Base-by-base conservation (phyloP, 139 green algal genomes). In the Chlorella sorokiniana region DNA sequence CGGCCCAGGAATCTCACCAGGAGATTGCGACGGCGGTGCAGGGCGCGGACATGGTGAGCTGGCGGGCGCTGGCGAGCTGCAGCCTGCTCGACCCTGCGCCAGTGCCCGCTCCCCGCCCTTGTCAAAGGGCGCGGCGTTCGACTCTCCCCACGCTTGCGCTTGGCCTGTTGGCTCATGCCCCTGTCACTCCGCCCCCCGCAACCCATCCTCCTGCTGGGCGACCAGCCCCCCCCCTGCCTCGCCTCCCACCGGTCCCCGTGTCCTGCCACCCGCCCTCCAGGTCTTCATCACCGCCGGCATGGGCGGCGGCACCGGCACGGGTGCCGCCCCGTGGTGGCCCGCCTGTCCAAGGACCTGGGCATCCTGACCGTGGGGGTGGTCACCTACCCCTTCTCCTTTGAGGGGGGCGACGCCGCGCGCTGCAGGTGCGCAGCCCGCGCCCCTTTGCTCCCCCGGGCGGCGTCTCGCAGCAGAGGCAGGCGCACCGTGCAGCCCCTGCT, bases 281-380 rank as follows among this genome's bases (percentile, higher is more conserved):
- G 81, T 86, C 14, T 89, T 89, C 59, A 84, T 87, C 68, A 89
- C 85, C n/a, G 96, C 96, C 9, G 96, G 96, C 33, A 99, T 99
- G 96, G 96, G 96, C 33, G 96, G 96, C 48, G 96, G 96, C 80
- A 99, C 96, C 0, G 96, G 96, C 77, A 97, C 91, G 31, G 96
- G 96, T 38, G 96, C 96, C 3, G 95, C 96, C 1, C 96, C 96
- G 87, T 99, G 18, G 93, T 99, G 10, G 96, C 95, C 2, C 74
- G 84, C 31, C 78, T 96, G 14, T 94, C 95, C 14, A 95, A 95
- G 59, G 89, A 90, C 69, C 84, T 96, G 88, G 96, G 95, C 76
- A 95, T 98, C 63, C 89, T 99, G 0, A 99, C 96, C 4, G 96
- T 99, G 0, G 96, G 92, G 71, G 97, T 99, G 71, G 96, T 99